Evolutionary conservation across 2,329 filamentous ascomycete genomes (phyloP), one percentile per base, ranked within the genome.

Genomic region (Alternaria panax): DNA sequence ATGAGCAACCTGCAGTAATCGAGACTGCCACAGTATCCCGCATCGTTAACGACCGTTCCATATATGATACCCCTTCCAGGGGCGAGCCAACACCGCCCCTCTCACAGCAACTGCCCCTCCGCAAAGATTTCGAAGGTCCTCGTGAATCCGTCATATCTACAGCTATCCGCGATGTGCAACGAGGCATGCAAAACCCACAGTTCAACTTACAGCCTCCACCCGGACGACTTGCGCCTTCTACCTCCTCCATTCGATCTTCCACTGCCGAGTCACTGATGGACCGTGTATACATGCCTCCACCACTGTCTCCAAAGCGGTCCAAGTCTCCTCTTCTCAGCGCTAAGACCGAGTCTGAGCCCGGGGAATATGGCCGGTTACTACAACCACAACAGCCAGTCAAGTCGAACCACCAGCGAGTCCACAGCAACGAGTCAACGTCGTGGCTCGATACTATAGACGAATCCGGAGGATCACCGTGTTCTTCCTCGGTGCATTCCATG

Each of bases 371-470:
- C 22, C 63, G 51, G 4, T 42, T 68, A 32, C 61, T 73, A 12
- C 67, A 66, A 42, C 69, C 71, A 32, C 68, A 73, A 53, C 64
- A 63, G 12, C 38, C 69, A 16, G 46, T 60, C 20, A 57, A 66
- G 28, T 20, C 64, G 38, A 66, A 64, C 27, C 75, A 78, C 52
- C 64, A 71, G 36, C 78, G 87, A 60, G 88, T 87, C 24, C 84
- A 86, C 11, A 94, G 92, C 71, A 89, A 90, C 62, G 92, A 93
- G 74, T 92, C 91, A 5, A 92, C 91, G 52, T 96, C 93, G 1
- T 97, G 93, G 93, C 80, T 97, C n/a, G 92, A 97, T 73, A 94
- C 92, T 1, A 95, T 96, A 57, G 92, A 96, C 74, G 93, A 97
- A 69, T 97, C 93, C 22, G 92, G 90, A 34, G 90, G 87, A 18